Evolutionary conservation across 129 eudicot genomes (phyloP).

Genomic region (Arctium lappa): DNA sequence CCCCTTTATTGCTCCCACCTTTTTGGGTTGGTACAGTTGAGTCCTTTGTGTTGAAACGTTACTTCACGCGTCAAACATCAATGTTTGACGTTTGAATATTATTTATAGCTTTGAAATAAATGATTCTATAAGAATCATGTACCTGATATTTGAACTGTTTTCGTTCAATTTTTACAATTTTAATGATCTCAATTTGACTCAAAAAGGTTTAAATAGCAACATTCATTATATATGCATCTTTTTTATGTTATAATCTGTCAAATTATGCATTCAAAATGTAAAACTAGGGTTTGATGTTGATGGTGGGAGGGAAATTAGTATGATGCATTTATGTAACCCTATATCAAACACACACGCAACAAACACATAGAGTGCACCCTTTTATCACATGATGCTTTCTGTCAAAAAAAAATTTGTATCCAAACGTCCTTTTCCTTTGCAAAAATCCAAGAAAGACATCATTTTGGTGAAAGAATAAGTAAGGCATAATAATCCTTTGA

Average conservation of each 20-base stretch:
- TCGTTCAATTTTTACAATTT: neutral
- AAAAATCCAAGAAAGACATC: neutral
- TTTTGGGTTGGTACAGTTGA: slow-evolving; percentile 20
- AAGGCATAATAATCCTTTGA: slow-evolving; percentile 8
- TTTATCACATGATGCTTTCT: neutral
- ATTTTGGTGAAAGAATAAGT: neutral
- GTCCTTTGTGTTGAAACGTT: neutral
- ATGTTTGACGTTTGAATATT: neutral
- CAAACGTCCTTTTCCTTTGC: neutral
- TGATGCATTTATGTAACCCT: neutral
- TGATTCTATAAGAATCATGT: neutral
- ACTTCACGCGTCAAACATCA: slow-evolving; percentile 14
- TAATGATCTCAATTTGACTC: neutral
- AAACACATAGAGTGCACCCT: neutral
- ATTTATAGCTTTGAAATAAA: neutral
- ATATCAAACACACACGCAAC: neutral
- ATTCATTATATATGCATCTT: too few relatives aligned
- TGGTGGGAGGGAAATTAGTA: neutral
- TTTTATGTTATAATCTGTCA: neutral
- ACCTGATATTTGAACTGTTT: neutral
- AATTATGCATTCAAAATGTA: neutral
- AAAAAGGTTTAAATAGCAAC: neutral
- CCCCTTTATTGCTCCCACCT: slow-evolving; percentile 8
- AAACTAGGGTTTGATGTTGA: neutral
- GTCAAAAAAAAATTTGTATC: neutral